Conservation (phyloP, 164 flowering plant species). For the Sextonia rubra region DNA sequence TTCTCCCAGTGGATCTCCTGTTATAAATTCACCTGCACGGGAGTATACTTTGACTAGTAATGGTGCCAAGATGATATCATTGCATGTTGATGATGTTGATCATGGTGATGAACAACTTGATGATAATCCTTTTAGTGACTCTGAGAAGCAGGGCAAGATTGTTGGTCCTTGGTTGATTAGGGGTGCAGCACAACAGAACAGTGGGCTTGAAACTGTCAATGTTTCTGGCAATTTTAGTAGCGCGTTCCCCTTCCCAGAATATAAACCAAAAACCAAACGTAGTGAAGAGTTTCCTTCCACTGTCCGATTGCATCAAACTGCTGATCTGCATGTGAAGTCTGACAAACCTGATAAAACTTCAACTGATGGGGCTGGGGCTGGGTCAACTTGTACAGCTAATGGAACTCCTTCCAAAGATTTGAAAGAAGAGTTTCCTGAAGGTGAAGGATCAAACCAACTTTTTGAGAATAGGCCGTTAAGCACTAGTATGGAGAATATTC, state of each 20-base stretch:
- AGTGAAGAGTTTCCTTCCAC: constrained; percentile 21
- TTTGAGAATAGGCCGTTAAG: constrained; percentile 7
- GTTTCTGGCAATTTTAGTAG: constrained; percentile 14
- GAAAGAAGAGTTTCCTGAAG: constrained; percentile 15
- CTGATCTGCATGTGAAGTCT: constrained; percentile 20
- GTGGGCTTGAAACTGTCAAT: not conserved
- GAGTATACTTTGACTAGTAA: constrained; percentile 30
- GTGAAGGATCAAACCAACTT: constrained; percentile 10
- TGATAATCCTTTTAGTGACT: constrained; percentile 20
- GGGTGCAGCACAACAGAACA: constrained; percentile 7
- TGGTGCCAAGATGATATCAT: constrained; percentile 27
- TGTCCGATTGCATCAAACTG: constrained; percentile 19
- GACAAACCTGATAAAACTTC: constrained; percentile 16
- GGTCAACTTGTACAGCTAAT: not conserved
- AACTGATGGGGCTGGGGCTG: not conserved
- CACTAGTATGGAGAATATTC: constrained; percentile 4
- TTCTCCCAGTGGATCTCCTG: constrained; percentile 49
- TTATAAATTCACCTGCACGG: constrained; percentile 18
- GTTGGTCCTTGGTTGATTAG: constrained; percentile 13
- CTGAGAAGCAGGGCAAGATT: constrained; percentile 25
- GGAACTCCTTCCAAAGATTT: not conserved
- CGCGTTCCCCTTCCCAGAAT: constrained; percentile 10
- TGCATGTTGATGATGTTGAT: constrained; percentile 19
- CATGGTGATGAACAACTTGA: constrained; percentile 15
- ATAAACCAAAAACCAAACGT: constrained; percentile 18